Conservation (phyloP, 1,139 yeast species). For the Hemisphaericaspora subhashii region DNA sequence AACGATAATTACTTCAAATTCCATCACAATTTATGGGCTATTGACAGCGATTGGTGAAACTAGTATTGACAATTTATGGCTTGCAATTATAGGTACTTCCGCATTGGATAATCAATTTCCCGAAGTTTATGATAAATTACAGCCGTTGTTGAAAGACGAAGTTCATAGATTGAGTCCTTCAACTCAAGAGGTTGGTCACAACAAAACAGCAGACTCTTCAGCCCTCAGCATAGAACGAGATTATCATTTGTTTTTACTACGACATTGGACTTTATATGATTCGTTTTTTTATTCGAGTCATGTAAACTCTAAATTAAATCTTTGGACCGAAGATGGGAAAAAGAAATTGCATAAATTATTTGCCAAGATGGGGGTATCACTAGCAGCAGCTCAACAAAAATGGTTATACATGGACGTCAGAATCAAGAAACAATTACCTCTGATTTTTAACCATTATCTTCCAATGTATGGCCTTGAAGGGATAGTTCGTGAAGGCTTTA, state of each 20-base stretch:
- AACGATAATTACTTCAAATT: conserved; percentile 68
- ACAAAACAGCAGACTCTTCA: conserved; percentile 61
- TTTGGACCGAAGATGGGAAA: conserved; percentile 93
- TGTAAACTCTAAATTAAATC: conserved; percentile 79
- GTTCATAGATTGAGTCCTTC: conserved; percentile 64
- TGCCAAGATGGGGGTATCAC: conserved; percentile 94
- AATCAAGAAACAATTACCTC: conserved; percentile 70
- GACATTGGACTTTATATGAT: conserved; percentile 94
- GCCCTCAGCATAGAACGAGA: conserved; percentile 74
- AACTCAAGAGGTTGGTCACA: conserved; percentile 12
- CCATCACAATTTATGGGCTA: conserved; percentile 78
- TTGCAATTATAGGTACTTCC: conserved; percentile 84
- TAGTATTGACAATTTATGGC: conserved; percentile 70
- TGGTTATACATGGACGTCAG: conserved; percentile 90
- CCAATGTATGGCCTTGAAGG: conserved; percentile 82
- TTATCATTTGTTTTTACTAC: conserved; percentile 77
- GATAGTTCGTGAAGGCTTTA: conserved; percentile 80
- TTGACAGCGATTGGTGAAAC: conserved; percentile 70
- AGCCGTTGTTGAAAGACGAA: conserved; percentile 79
- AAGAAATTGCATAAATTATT: conserved; percentile 85
- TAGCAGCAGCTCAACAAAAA: conserved; percentile 83
- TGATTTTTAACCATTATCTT: conserved; percentile 67
- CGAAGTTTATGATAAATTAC: conserved; percentile 69
- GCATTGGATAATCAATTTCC: conserved; percentile 77
- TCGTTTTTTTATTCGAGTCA: conserved; percentile 87